Percentiles rank a stretch among this genome's conserved stretches.
These are phyloP conservation scores for Plantago major DNA, from an alignment of 257 asterid genomes.

Conservation along the genomic window DNA sequence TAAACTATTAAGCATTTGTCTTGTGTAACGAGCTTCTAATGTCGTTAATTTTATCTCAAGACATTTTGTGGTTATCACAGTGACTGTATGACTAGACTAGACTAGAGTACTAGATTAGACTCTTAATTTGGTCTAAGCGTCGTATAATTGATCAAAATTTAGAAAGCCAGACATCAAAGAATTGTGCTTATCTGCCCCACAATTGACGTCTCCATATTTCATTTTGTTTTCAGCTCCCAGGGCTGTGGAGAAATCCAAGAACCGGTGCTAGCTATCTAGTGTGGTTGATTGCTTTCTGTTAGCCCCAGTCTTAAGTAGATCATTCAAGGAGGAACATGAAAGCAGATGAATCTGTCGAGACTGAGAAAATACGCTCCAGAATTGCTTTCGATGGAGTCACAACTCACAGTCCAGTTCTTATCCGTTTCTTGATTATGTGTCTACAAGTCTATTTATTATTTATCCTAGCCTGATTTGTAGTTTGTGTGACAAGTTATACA, in stretches of 20 bases:
- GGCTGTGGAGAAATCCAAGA: slow-evolving; percentile 40
- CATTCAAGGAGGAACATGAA: not conserved
- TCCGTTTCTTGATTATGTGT: slow-evolving; percentile 17
- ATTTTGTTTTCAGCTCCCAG: slow-evolving; percentile 30
- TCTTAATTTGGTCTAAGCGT: too few species aligned
- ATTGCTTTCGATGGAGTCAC: slow-evolving; percentile 19
- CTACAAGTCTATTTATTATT: slow-evolving; percentile 19
- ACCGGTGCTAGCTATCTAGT: slow-evolving; percentile 30
- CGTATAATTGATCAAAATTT: not conserved
- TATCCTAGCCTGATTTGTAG: slow-evolving; percentile 23
- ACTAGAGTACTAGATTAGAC: too few species aligned
- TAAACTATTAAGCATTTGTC: too few species aligned
- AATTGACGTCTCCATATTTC: not conserved
- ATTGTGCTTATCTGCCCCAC: not conserved
- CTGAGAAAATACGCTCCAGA: slow-evolving; percentile 12
- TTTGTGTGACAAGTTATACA: slow-evolving; percentile 20
- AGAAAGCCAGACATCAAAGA: not conserved
- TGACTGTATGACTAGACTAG: too few species aligned
- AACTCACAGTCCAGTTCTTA: slow-evolving; percentile 11
- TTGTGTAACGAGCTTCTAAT: too few species aligned
- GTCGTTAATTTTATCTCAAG: too few species aligned
- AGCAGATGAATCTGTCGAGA: not conserved
- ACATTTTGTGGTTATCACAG: too few species aligned
- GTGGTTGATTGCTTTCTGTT: slow-evolving; percentile 19
- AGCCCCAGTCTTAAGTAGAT: slow-evolving; percentile 8